Evolutionary conservation across 768 basidiomycete genomes (phyloP).

Genomic region (Lactarius pseudohatsudake): DNA sequence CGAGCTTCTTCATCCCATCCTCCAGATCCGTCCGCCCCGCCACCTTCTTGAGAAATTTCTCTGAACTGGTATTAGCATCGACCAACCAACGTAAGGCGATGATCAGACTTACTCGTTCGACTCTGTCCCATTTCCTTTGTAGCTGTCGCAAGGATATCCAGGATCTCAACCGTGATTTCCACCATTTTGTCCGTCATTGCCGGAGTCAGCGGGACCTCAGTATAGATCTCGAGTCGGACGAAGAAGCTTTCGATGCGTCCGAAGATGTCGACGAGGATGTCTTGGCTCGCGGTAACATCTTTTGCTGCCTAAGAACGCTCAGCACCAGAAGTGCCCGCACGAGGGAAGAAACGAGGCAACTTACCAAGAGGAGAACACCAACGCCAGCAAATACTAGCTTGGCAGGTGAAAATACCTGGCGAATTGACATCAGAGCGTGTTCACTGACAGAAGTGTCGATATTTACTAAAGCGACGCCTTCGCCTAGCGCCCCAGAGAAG

Average conservation of each 20-base stretch:
- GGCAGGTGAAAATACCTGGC: background rate
- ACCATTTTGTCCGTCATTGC: background rate
- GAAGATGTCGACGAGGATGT: background rate
- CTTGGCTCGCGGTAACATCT: background rate
- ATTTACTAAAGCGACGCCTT: background rate
- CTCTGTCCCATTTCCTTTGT: background rate
- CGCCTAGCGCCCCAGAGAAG: background rate
- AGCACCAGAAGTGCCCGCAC: background rate
- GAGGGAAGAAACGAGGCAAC: background rate
- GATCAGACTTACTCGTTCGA: background rate
- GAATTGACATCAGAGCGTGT: background rate
- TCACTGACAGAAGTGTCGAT: background rate
- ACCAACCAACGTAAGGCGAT: background rate
- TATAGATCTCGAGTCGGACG: background rate
- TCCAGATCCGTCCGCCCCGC: background rate
- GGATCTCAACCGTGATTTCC: no score
- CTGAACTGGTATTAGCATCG: background rate
- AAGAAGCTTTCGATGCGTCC: background rate
- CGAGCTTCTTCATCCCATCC: background rate
- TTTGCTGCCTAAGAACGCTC: background rate
- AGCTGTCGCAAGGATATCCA: no score
- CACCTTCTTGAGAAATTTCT: background rate
- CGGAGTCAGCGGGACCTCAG: background rate
- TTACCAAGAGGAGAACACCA: background rate
- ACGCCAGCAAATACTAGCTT: background rate